Base-by-base conservation (phyloP, 2,329 filamentous ascomycete genomes). In the Pseudopithomyces maydicus region DNA sequence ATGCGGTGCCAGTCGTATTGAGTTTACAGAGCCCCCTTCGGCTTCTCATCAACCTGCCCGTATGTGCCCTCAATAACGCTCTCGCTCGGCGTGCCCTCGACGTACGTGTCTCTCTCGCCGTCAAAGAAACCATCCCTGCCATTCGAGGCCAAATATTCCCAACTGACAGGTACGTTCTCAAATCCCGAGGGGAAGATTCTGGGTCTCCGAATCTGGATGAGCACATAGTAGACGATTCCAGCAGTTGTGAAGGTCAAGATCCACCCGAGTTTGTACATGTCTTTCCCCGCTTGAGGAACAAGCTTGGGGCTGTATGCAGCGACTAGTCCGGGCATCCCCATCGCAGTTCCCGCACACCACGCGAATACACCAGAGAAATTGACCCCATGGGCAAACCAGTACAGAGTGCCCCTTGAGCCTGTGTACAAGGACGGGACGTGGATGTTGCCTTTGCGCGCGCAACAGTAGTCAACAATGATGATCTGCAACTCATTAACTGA, bases 381-480 rank as follows among this genome's bases (percentile, higher is more conserved):
- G 54, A 67, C 63, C 17, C 76, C 75, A 10, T 55, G 47, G 44
- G 52, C 59, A 55, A 75, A 75, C 61, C 63, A 71, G 55, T 75
- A 76, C 3, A 72, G 65, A 1, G 61, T 49, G 11, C 61, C 54
- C 5, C 44, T 52, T 2, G 47, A 43, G 29, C 48, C 53, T 3
- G 55, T 49, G 53, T 78, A 80, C 10, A 78, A 69, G 1, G 70
- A 74, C 0, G 76, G 75, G 5, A 79, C 66, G 51, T 79, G 75
- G 10, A 79, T 57, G 42, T 80, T 80, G 6, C 78, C 76, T 49
- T 77, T 78, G 6, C 75, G 68, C 3, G 69, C 57, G 41, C 77
- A 38, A 60, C 66, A 75, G 62, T 79, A 80, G 58, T 80, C 78
- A 14, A 77, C 67, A 8, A 79, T 74, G 66, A 77, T 75, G 38